Evolutionary conservation across 1,139 yeast genomes (phyloP).

Genomic region (Pichia sp.): DNA sequence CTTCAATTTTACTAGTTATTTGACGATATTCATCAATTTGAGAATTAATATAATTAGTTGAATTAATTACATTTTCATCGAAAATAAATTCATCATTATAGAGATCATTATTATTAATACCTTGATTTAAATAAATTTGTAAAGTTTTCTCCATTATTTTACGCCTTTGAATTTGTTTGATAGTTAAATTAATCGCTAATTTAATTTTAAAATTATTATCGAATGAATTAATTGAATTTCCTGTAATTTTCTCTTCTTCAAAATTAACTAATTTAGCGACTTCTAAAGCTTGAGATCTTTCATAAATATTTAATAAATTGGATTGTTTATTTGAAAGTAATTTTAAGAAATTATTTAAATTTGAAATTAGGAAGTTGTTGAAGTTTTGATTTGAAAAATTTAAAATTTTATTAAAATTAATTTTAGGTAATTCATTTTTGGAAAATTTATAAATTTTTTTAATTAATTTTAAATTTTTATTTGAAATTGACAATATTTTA

Average conservation of each 20-base stretch:
- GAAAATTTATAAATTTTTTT: constrained; percentile 9
- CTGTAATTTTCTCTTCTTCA: constrained; percentile 14
- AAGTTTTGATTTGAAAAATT: background rate
- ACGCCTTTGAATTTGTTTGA: constrained; percentile 46
- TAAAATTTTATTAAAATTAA: constrained; percentile 2
- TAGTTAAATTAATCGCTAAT: constrained; percentile 42
- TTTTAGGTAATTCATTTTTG: background rate
- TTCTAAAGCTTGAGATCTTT: constrained; percentile 30
- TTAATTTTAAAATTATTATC: constrained; percentile 12
- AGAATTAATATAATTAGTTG: background rate
- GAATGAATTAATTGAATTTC: background rate
- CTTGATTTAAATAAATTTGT: constrained; percentile 8
- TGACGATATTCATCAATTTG: constrained; percentile 7
- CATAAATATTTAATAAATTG: constrained; percentile 21
- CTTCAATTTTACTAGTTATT: constrained; percentile 48
- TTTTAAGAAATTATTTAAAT: background rate
- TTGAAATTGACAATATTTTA: constrained; percentile 18
- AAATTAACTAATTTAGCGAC: constrained; percentile 29
- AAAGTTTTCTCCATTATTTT: constrained; percentile 29
- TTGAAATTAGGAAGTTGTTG: background rate
- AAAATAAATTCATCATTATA: constrained; percentile 9
- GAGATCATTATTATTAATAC: background rate
- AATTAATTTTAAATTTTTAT: constrained; percentile 15
- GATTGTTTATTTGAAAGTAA: constrained; percentile 7
- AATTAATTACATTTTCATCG: constrained; percentile 10